phyloP scores from a whole-genome alignment of 495 filamentous ascomycete species.

The Hyaloscypha finlandica region DNA sequence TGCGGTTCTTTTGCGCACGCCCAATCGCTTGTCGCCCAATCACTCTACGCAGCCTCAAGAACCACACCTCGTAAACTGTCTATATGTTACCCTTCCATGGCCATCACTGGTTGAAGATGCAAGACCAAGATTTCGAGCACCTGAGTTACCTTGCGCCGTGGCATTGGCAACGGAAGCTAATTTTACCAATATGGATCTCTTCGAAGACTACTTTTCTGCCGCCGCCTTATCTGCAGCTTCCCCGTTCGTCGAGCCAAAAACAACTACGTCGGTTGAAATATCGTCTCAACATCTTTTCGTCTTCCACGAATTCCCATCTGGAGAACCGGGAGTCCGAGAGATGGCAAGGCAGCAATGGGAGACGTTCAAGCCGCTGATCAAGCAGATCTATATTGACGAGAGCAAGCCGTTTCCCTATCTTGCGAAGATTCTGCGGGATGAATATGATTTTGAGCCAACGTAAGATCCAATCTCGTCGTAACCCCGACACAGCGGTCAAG shows the following conservation, averaged over 20 bases:
- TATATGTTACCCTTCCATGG: neutral
- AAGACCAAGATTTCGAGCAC: neutral
- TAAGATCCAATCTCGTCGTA: neutral
- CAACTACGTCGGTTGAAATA: neutral
- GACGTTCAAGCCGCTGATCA: neutral
- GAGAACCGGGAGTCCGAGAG: neutral
- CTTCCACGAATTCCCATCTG: neutral
- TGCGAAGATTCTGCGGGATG: neutral
- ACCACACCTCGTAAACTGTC: neutral
- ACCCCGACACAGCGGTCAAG: no score
- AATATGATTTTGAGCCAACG: neutral
- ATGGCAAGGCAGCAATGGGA: neutral
- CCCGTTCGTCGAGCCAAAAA: no score
- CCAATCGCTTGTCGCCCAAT: neutral
- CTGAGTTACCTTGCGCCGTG: neutral
- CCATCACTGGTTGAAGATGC: neutral
- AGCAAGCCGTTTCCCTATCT: conserved; percentile 6
- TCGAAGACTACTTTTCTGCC: neutral
- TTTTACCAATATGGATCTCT: neutral
- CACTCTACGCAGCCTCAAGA: neutral
- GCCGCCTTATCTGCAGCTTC: neutral
- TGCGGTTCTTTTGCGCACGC: neutral
- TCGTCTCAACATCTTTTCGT: neutral
- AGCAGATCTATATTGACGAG: neutral
- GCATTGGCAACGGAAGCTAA: no score